Conservation (phyloP, 2,329 filamentous ascomycete genomes). For the Scedosporium dehoogii region DNA sequence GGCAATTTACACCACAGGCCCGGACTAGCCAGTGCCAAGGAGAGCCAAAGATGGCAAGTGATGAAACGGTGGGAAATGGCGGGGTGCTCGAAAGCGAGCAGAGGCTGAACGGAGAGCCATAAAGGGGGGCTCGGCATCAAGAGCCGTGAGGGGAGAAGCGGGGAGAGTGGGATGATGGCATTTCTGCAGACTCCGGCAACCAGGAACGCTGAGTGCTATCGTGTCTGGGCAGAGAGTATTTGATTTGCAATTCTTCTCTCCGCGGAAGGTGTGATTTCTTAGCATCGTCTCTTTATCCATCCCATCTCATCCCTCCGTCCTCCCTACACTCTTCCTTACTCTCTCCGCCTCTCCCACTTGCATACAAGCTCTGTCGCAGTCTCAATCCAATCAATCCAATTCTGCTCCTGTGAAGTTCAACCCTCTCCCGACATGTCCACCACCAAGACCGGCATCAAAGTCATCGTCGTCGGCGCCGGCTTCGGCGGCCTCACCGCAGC, state of each 20-base stretch:
- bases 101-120: no score
- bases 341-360: background rate
- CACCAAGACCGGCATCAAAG: constrained; percentile 1
- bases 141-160: background rate
- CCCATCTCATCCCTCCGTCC: background rate
- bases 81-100: no score
- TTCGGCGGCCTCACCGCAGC: constrained; percentile 53
- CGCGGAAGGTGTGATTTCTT: background rate
- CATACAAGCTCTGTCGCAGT: background rate
- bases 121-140: background rate
- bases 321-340: background rate
- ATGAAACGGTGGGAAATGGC: no score
- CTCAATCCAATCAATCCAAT: background rate
- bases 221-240: background rate
- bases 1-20: background rate
- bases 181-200: background rate
- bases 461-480: constrained; percentile 15
- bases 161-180: background rate
- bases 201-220: background rate
- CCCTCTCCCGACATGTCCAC: background rate
- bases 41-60: no score
- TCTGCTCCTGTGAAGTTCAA: background rate
- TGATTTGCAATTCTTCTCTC: background rate
- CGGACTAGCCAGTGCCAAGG: no score
- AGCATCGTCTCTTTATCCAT: background rate